Evolutionary conservation across 352 stramenopile genomes (phyloP), one percentile per base, ranked within the genome.

Genomic region (Blastocystis hominis): DNA sequence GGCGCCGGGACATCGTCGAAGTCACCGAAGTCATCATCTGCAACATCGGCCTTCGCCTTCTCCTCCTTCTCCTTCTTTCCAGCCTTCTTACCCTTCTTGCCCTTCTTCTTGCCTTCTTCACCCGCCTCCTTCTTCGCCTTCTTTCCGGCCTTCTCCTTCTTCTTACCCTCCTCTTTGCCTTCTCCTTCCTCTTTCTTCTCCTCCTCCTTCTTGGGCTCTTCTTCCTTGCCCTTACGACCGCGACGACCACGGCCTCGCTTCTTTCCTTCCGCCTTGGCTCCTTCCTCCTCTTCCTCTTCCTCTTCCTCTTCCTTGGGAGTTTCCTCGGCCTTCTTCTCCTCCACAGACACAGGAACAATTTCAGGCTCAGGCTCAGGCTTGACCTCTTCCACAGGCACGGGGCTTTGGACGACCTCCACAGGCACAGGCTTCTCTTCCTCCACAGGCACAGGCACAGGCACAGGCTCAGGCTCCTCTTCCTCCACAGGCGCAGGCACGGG

Each of bases 91-190:
- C n/a, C 70, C 53, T 84, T 84, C 30, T 40, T 34, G n/a, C 34
- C 15, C 66, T n/a, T 47, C 54, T 64, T 64, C 50, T 84, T 61
- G 24, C 68, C 72, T 38, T 84, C 55, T 9, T 53, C 46, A 13
- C 46, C 50, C 13, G 10, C 50, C 2, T 59, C 55, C 55, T 84
- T 53, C 10, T 47, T 36, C 1, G 20, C 6, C 36, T 78, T 75
- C 77, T 87, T 46, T 64, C 56, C 66, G 17, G 77, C 70, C 54
- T 86, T 76, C 5, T 59, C 54, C 54, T 86, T 76, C 5, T 59
- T 30, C 76, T 76, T 70, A 34, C 78, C 68, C 46, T 40, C 63
- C 56, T 86, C 68, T 47, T 86, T 75, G 10, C n/a, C n/a, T 24
- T 80, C 47, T 78, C 64, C 59, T 86, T 78, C 9, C n/a, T 10